A percentile compares a stretch with the other conserved stretches of the same genome.
Evolutionary conservation across 2,329 filamentous ascomycete species (phyloP).

Genomic region (Diplocarpon rosae): DNA sequence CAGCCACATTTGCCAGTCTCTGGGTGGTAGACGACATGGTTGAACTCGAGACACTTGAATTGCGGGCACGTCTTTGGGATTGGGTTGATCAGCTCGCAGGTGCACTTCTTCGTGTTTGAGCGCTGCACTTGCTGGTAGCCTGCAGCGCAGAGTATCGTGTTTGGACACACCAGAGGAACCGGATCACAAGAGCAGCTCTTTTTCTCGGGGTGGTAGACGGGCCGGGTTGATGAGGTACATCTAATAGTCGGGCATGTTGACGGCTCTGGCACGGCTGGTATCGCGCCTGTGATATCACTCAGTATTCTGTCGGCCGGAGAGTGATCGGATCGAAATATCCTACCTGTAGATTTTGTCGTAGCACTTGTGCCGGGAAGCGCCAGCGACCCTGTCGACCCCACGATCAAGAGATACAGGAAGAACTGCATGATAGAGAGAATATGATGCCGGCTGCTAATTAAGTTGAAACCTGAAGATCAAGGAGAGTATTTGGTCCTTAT

Average conservation of each 20-base stretch:
- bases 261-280: conserved; percentile 4
- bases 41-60: conserved; percentile 12
- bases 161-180: conserved; percentile 6
- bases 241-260: conserved; percentile 10
- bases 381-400: conserved; percentile 2
- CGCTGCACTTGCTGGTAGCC: conserved; percentile 8
- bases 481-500: neutral
- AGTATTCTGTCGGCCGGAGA: neutral
- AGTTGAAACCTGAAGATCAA: neutral
- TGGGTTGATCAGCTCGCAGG: conserved; percentile 14
- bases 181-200: conserved; percentile 14
- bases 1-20: conserved; percentile 14
- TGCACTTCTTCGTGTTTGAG: conserved; percentile 9
- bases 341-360: neutral
- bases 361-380: conserved; percentile 1
- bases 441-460: neutral
- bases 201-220: conserved; percentile 11
- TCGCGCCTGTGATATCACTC: neutral
- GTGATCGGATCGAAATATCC: neutral
- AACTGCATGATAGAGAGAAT: conserved; percentile 1
- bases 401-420: neutral
- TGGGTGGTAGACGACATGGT: conserved; percentile 14
- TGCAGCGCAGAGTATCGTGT: conserved; percentile 10
- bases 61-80: conserved; percentile 11
- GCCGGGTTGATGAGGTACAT: conserved; percentile 9